These are phyloP conservation scores for Chondrus crispus DNA, from an alignment of 23 red algal species.

Conservation along the genomic window DNA sequence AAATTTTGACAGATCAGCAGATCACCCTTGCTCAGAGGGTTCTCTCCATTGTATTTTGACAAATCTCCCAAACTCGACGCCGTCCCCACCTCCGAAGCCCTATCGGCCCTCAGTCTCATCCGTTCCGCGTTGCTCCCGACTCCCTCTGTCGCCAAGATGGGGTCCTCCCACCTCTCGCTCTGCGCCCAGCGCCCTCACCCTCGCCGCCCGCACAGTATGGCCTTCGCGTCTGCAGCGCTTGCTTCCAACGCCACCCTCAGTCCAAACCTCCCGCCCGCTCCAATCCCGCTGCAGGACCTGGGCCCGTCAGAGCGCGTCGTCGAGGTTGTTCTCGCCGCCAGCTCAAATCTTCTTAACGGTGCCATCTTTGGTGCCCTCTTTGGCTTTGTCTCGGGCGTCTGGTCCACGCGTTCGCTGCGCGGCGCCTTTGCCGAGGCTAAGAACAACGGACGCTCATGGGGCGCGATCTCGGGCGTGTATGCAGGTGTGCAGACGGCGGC, in stretches of 20 bases:
- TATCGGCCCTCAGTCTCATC: too few species aligned
- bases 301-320: conserved; percentile 35
- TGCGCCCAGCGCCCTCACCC: not conserved
- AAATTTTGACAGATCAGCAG: too few species aligned
- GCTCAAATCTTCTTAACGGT: conserved; percentile 67
- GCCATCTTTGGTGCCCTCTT: conserved; percentile 79
- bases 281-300: conserved; percentile 5
- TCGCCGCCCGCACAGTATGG: not conserved
- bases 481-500: conserved; percentile 76
- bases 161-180: not conserved
- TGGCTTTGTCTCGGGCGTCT: conserved; percentile 77
- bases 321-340: conserved; percentile 43
- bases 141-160: too few species aligned
- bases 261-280: not conserved
- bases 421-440: conserved; percentile 65
- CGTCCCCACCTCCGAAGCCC: too few species aligned
- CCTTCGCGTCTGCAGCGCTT: not conserved
- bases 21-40: too few species aligned
- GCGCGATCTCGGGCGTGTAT: conserved; percentile 77
- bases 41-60: too few species aligned
- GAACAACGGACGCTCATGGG: conserved; percentile 65
- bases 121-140: too few species aligned
- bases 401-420: conserved; percentile 34
- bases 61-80: too few species aligned
- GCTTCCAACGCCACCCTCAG: not conserved